These are phyloP conservation scores for Mycena belliarum DNA, from an alignment of 768 basidiomycete genomes.

Conservation along the genomic window DNA sequence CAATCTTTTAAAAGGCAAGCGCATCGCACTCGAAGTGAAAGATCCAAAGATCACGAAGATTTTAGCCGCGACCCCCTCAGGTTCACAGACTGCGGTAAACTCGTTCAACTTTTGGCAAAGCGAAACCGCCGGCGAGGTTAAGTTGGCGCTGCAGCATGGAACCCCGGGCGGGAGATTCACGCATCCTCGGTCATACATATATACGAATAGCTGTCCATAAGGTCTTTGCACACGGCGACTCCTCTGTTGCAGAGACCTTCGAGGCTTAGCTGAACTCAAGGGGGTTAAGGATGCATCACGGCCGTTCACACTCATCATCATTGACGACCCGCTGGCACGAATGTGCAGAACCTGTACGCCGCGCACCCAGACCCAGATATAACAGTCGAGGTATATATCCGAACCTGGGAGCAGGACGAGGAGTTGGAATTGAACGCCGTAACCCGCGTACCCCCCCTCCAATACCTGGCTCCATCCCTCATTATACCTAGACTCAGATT, in stretches of 20 bases:
- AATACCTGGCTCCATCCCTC: no score
- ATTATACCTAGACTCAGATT: no score
- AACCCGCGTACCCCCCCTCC: no score
- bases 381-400: constrained; percentile 77
- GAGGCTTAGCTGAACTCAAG: constrained; percentile 81
- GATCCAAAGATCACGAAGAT: constrained; percentile 93
- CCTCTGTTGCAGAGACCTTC: constrained; percentile 56
- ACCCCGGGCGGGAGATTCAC: constrained; percentile 98
- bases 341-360: constrained; percentile 95
- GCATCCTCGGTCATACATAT: constrained; percentile 91
- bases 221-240: constrained; percentile 75
- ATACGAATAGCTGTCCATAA: constrained; percentile 92
- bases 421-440: constrained; percentile 92
- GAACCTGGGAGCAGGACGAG: constrained; percentile 91
- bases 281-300: constrained; percentile 73
- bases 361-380: constrained; percentile 97
- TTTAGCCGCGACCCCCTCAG: constrained; percentile 89
- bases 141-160: constrained; percentile 86
- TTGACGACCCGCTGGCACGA: constrained; percentile 93
- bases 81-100: constrained; percentile 37
- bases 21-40: constrained; percentile 85
- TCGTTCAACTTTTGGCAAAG: constrained; percentile 54
- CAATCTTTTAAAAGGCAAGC: constrained; percentile 88
- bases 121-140: constrained; percentile 94
- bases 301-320: constrained; percentile 88